phyloP scores from a whole-genome alignment of 768 basidiomycete genomes.

The Holtermanniella nyarrowii region DNA sequence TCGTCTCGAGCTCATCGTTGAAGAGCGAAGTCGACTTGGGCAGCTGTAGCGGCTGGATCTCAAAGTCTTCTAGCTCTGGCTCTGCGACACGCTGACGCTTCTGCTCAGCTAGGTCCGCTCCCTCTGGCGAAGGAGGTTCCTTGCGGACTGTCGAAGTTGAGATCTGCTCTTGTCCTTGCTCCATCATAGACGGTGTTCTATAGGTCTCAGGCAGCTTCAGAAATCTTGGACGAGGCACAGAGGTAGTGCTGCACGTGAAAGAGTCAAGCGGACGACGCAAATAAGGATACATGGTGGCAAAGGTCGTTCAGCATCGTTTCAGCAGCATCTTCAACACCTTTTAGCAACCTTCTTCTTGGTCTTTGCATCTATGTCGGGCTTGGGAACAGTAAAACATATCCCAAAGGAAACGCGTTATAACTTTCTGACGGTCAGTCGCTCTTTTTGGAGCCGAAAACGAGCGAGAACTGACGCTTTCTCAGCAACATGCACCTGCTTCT shows the following conservation, averaged over 20 bases:
- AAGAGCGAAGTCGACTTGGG: neutral
- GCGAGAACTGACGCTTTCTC: neutral
- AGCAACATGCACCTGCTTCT: conserved; percentile 69
- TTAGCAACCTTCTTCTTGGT: too few species aligned
- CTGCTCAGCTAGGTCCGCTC: neutral
- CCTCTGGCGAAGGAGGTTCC: neutral
- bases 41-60: neutral
- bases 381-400: conserved; percentile 33
- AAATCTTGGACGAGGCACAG: conserved; percentile 17
- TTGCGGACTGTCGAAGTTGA: neutral
- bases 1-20: neutral
- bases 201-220: conserved; percentile 24
- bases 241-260: conserved; percentile 20
- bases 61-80: neutral
- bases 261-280: conserved; percentile 27
- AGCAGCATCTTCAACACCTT: too few species aligned
- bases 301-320: too few species aligned
- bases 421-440: conserved; percentile 31
- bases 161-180: conserved; percentile 12
- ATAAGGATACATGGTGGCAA: too few species aligned
- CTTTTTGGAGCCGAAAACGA: neutral
- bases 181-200: conserved; percentile 28
- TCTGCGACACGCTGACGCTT: neutral
- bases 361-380: conserved; percentile 23
- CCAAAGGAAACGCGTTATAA: conserved; percentile 35